These are phyloP conservation scores for Populus deltoides DNA, from an alignment of 345 rosid genomes.

Conservation along the genomic window DNA sequence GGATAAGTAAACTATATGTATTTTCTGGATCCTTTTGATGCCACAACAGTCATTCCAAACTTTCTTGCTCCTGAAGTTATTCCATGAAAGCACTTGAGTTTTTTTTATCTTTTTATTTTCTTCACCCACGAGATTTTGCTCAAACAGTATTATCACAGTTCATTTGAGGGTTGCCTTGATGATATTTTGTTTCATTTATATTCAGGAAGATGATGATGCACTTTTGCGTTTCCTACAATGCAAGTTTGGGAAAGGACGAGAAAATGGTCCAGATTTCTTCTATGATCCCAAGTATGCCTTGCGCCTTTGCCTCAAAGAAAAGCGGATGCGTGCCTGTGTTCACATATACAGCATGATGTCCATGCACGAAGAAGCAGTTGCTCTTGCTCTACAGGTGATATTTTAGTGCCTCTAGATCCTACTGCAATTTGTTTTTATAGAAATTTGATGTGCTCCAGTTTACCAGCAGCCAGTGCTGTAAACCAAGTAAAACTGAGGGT, in stretches of 20 bases:
- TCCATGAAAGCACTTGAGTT: no score
- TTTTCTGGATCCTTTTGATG: no score
- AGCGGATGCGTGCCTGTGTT: slow-evolving; percentile 93
- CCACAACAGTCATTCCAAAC: no score
- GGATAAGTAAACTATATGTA: no score
- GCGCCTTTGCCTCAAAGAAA: slow-evolving; percentile 95
- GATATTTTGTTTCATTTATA: slow-evolving; percentile 14
- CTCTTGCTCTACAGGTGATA: slow-evolving; percentile 91
- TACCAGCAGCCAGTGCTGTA: not conserved
- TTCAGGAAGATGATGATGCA: slow-evolving; percentile 88
- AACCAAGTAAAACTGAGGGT: not conserved
- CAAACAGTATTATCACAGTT: not conserved
- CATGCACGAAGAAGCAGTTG: slow-evolving; percentile 99
- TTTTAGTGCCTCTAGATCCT: not conserved
- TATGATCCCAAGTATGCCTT: slow-evolving; percentile 97
- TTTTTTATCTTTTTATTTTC: not conserved
- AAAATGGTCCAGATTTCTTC: slow-evolving; percentile 88
- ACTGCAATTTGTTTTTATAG: slow-evolving; percentile 2
- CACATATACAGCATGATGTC: slow-evolving; percentile 99
- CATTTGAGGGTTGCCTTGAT: not conserved
- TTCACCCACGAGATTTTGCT: not conserved
- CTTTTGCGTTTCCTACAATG: slow-evolving; percentile 93
- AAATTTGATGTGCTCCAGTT: not conserved
- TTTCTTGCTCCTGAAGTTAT: no score
- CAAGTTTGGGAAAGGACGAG: slow-evolving; percentile 91